Evolutionary conservation across 2,329 filamentous ascomycete species (phyloP), one percentile per base, ranked within the genome.

Genomic region (Raffaelea arxii): DNA sequence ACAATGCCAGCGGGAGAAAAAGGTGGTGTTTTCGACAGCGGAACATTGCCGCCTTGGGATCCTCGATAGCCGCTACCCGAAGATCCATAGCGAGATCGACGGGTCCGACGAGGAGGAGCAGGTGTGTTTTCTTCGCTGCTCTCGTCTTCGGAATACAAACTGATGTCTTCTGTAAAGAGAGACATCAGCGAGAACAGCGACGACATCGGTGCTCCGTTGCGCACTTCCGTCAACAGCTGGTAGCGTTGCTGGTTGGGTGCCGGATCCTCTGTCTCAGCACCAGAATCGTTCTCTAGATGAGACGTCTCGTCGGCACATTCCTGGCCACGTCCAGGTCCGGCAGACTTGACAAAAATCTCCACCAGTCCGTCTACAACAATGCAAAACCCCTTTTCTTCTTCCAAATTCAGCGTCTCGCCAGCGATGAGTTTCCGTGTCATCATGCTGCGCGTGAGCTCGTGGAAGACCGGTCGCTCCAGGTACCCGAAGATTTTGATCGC

Each of bases 401-500:
- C 92, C 25, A 98, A 71, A 54, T 96, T 81, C 56, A 98, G 72
- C 0, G 92, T 98, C 65, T 98, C 92, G 25, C 92, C 92, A 5
- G 92, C 91, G 58, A 97, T 94, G 43, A 98, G 74, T 65, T 96
- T 96, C 56, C 88, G 77, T 19, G 94, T 98, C 68, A 98, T 92
- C 92, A 98, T 98, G 49, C 90, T 96, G 49, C 92, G 76, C 0
- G 92, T 98, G 56, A 98, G 77, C 65, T 98, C 92, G 59, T 98
- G 94, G 59, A 98, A 98, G 37, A 98, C 92, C 0, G 92, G 89
- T 23, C 92, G 80, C 62, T 98, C 92, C 38, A 98, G 71, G 60
- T 97, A 98, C 9, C 92, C 92, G 66, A 98, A 98, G 48, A 98
- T 92, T 65, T 97, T 98, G 69, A 98, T 98, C 25, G 94, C 92